Evolutionary conservation across 257 asterid genomes (phyloP).

Genomic region (Fraxinus quadrangulata): DNA sequence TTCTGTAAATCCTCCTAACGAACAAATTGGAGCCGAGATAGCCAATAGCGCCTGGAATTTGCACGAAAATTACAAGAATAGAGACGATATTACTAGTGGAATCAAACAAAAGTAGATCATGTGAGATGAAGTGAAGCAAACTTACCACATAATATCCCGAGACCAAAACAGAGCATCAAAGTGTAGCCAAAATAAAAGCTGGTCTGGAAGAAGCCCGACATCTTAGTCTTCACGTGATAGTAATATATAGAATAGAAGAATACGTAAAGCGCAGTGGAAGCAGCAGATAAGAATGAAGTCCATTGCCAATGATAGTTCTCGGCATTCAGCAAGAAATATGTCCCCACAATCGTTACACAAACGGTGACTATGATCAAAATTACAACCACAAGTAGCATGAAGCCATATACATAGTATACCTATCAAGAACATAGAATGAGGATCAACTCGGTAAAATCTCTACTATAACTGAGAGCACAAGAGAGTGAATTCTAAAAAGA

Average conservation of each 20-base stretch:
- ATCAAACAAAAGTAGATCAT: not conserved
- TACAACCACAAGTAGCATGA: constrained; percentile 80
- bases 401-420: constrained; percentile 88
- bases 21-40: constrained; percentile 52
- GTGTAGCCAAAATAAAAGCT: constrained; percentile 89
- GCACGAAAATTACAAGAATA: constrained; percentile 3
- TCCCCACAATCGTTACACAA: constrained; percentile 82
- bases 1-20: constrained; percentile 52
- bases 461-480: not conserved
- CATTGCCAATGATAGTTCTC: constrained; percentile 92
- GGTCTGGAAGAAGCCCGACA: constrained; percentile 90
- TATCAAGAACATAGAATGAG: constrained; percentile 31
- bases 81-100: not conserved
- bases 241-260: constrained; percentile 73
- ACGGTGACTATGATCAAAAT: constrained; percentile 77
- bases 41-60: constrained; percentile 51
- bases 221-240: constrained; percentile 73
- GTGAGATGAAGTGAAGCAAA: not conserved
- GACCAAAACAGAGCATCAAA: constrained; percentile 76
- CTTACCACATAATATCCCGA: constrained; percentile 83
- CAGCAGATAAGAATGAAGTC: constrained; percentile 86
- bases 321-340: constrained; percentile 83
- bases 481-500: not conserved
- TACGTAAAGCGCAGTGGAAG: constrained; percentile 78
- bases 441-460: not conserved